Percentiles rank a stretch among this genome's conserved stretches.
phyloP scores from a whole-genome alignment of 805 yeast species.

The Wickerhamiella kurtzmanii region DNA sequence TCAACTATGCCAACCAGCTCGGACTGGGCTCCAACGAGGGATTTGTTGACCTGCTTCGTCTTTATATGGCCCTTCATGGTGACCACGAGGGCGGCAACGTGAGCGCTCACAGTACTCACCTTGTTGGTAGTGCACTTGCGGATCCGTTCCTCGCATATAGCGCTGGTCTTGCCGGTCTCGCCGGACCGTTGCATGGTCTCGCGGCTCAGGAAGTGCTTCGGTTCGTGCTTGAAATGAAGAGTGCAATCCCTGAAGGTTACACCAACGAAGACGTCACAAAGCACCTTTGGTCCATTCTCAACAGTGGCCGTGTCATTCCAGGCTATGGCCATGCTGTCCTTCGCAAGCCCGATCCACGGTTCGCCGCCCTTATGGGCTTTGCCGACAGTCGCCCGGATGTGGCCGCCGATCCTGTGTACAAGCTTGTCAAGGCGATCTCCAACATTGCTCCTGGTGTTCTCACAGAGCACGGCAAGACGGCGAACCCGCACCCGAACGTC shows the following conservation, averaged over 20 bases:
- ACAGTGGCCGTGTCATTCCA: constrained; percentile 74
- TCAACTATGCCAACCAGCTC: constrained; percentile 51
- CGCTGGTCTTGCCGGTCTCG: constrained; percentile 71
- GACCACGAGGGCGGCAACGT: constrained; percentile 82
- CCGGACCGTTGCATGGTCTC: constrained; percentile 77
- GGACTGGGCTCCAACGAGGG: constrained; percentile 38
- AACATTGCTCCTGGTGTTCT: constrained; percentile 64
- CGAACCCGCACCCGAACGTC: constrained; percentile 77
- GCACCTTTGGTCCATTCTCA: constrained; percentile 58
- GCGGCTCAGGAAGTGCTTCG: constrained; percentile 78
- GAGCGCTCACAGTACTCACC: constrained; percentile 68
- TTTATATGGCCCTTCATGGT: constrained; percentile 61
- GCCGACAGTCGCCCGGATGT: constrained; percentile 41
- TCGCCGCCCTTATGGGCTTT: constrained; percentile 50
- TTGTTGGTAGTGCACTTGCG: constrained; percentile 69
- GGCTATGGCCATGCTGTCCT: constrained; percentile 84
- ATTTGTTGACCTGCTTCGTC: constrained; percentile 57
- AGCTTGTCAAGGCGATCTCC: constrained; percentile 51
- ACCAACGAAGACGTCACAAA: constrained; percentile 43
- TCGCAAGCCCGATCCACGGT: constrained; percentile 73
- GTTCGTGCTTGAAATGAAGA: constrained; percentile 52
- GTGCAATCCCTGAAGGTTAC: constrained; percentile 22
- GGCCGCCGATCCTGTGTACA: constrained; percentile 49
- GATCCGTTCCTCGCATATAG: constrained; percentile 64
- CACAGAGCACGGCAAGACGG: constrained; percentile 68